Evolutionary conservation across 106 monocot species (phyloP).

Genomic region (Acorus gramineus): DNA sequence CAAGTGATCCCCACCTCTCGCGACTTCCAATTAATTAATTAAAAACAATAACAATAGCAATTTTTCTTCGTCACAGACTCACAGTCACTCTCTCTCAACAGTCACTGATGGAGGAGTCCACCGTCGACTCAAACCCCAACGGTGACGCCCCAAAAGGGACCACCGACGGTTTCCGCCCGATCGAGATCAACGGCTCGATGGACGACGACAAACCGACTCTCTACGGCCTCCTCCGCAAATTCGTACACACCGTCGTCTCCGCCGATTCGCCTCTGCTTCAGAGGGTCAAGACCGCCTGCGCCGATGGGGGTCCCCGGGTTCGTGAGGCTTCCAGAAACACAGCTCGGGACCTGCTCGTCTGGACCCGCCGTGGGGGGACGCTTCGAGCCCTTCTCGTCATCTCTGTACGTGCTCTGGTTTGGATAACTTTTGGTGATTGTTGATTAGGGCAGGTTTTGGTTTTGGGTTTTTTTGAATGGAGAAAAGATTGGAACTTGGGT

Average conservation of each 20-base stretch:
- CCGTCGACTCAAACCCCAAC: too few species aligned
- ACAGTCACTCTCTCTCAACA: too few species aligned
- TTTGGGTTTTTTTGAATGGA: neutral
- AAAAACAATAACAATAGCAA: too few species aligned
- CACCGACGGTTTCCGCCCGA: conserved; percentile 14
- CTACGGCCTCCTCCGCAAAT: conserved; percentile 31
- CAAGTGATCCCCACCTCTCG: too few species aligned
- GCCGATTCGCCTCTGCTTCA: conserved; percentile 22
- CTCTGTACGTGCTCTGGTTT: conserved; percentile 37
- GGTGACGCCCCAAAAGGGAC: too few species aligned
- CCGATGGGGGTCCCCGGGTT: conserved; percentile 38
- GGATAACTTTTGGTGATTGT: neutral
- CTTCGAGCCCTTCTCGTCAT: conserved; percentile 64
- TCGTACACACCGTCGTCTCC: conserved; percentile 32
- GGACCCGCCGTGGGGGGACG: conserved; percentile 60
- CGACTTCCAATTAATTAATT: too few species aligned
- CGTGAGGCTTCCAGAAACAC: conserved; percentile 64
- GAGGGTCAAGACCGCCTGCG: conserved; percentile 34
- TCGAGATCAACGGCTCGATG: conserved; percentile 28
- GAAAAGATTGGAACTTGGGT: neutral
- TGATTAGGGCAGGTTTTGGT: neutral
- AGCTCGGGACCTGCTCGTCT: conserved; percentile 37
- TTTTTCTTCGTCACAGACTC: too few species aligned
- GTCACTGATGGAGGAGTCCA: too few species aligned
- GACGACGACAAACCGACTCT: conserved; percentile 30